These are phyloP conservation scores for Halophytophthora polymorphica DNA, from an alignment of 352 stramenopile genomes.

Conservation along the genomic window DNA sequence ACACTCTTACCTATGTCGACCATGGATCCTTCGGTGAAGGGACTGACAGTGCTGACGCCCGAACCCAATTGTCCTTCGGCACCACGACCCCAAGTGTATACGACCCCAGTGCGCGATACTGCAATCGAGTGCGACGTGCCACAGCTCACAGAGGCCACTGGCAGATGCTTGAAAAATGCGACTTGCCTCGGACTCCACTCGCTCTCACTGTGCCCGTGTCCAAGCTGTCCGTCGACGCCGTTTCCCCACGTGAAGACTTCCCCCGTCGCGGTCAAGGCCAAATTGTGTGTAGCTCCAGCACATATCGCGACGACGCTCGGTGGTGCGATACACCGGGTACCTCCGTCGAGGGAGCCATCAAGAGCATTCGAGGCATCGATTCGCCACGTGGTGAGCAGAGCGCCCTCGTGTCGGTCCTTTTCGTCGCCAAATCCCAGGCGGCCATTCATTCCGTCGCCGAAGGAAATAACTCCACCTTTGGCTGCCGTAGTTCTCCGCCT, in stretches of 20 bases:
- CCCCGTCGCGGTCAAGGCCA: conserved; percentile 41
- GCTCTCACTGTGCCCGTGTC: conserved; percentile 40
- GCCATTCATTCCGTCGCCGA: conserved; percentile 70
- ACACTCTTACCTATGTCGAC: conserved; percentile 10
- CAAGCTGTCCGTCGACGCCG: conserved; percentile 54
- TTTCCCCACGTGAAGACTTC: conserved; percentile 71
- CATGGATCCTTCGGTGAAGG: conserved; percentile 2
- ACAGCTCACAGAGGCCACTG: conserved; percentile 28
- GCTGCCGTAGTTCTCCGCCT: conserved; percentile 5
- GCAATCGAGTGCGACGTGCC: conserved; percentile 49
- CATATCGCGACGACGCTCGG: conserved; percentile 41
- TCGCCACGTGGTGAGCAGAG: conserved; percentile 38
- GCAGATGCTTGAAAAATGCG: conserved; percentile 36
- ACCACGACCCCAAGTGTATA: conserved; percentile 61
- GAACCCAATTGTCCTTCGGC: conserved; percentile 49
- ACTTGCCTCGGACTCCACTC: conserved; percentile 62
- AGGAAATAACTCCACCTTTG: conserved; percentile 52
- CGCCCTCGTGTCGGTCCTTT: conserved; percentile 35
- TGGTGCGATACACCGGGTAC: conserved; percentile 20
- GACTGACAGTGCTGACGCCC: conserved; percentile 1
- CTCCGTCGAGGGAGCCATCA: conserved; percentile 12
- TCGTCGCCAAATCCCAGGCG: conserved; percentile 57
- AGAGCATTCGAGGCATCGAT: conserved; percentile 8
- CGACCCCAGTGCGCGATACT: conserved; percentile 35
- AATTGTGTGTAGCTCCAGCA: conserved; percentile 47